A percentile compares a stretch with the other conserved stretches of the same genome.
Evolutionary conservation across 345 rosid species (phyloP).

Genomic region (Hypericum perforatum): DNA sequence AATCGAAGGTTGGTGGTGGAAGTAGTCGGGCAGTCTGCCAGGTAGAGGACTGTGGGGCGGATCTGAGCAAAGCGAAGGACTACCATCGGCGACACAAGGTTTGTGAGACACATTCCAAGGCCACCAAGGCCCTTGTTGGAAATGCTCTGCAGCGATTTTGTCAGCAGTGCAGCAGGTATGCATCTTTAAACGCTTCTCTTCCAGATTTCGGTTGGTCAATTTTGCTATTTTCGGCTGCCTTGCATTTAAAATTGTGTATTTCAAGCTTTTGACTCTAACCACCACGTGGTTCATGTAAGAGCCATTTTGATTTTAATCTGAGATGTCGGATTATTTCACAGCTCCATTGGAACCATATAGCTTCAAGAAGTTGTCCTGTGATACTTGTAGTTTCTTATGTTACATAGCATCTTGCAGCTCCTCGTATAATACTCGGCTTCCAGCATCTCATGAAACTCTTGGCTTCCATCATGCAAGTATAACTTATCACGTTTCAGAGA

Average conservation of each 20-base stretch:
- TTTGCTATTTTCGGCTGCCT: not conserved
- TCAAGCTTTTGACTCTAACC: not conserved
- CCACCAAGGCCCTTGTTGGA: conserved; percentile 76
- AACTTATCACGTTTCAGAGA: too few species aligned
- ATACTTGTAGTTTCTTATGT: not conserved
- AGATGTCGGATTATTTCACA: not conserved
- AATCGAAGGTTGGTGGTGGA: conserved; percentile 47
- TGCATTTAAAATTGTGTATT: not conserved
- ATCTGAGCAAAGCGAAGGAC: conserved; percentile 87
- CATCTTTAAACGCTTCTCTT: not conserved
- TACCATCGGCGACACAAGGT: conserved; percentile 96
- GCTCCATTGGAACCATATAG: too few species aligned
- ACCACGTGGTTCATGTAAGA: not conserved
- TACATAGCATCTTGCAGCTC: not conserved
- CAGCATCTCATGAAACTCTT: not conserved
- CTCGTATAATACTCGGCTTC: not conserved
- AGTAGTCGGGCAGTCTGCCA: conserved; percentile 75
- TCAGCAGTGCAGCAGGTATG: conserved; percentile 99
- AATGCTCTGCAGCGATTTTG: conserved; percentile 93
- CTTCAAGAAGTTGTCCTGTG: too few species aligned
- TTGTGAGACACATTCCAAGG: conserved; percentile 94
- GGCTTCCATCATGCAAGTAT: not conserved
- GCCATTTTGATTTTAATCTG: too few species aligned
- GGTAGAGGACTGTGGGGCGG: conserved; percentile 89
- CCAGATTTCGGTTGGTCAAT: not conserved